Percentiles rank a stretch among this genome's conserved stretches.
These are phyloP conservation scores for Cryptosporidium ubiquitum DNA, from an alignment of 169 alveolate species.

Conservation along the genomic window DNA sequence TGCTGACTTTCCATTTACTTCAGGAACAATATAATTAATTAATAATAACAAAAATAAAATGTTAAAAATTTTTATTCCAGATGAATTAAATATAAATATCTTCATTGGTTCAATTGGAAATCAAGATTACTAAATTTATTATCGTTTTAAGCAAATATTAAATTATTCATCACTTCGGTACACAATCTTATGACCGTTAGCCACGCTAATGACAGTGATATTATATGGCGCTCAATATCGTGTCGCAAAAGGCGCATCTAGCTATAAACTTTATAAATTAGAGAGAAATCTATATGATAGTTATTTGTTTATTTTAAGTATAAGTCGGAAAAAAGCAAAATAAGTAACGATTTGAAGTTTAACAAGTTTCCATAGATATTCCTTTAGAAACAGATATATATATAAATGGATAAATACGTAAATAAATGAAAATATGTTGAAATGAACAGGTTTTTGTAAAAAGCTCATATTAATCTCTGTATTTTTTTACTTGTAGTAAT, in stretches of 20 bases:
- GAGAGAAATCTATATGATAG: no score
- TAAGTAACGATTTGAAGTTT: no score
- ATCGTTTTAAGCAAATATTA: not conserved
- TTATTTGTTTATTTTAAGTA: not conserved
- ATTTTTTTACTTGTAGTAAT: not conserved
- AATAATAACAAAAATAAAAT: not conserved
- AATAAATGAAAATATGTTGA: not conserved
- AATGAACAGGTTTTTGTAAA: no score
- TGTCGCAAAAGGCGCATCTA: constrained; percentile 2
- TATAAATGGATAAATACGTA: no score
- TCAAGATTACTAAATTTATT: not conserved
- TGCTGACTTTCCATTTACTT: not conserved
- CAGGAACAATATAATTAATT: not conserved
- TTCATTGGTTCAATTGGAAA: not conserved
- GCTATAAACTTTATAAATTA: not conserved
- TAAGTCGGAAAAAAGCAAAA: no score
- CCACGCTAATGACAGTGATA: not conserved
- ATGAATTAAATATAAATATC: not conserved
- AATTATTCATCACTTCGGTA: not conserved
- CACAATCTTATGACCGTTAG: not conserved
- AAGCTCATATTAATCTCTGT: no score
- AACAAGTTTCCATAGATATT: not conserved
- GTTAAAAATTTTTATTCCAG: not conserved
- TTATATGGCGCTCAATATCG: not conserved
- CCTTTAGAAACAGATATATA: no score